phyloP scores from a whole-genome alignment of 345 rosid genomes.

The Brassica carinata region DNA sequence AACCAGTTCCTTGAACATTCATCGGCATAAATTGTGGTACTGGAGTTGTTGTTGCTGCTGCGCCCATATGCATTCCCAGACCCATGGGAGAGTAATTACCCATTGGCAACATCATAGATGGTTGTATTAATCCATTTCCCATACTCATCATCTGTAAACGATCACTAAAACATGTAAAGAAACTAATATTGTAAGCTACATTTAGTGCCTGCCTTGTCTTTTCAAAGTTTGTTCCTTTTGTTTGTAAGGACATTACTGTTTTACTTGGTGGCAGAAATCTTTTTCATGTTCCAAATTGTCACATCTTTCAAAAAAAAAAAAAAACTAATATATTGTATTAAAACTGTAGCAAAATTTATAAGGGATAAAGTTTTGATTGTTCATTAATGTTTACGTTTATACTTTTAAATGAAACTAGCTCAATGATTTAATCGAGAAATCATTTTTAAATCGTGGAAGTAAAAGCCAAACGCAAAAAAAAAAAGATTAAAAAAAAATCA shows the following conservation, averaged over 20 bases:
- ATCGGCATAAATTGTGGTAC: slow-evolving; percentile 19
- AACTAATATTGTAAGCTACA: slow-evolving; percentile 52
- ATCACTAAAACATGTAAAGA: background rate
- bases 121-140: slow-evolving; percentile 41
- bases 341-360: background rate
- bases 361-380: background rate
- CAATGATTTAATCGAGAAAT: background rate
- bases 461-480: background rate
- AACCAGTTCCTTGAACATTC: slow-evolving; percentile 12
- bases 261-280: slow-evolving; percentile 28
- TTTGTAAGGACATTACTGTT: background rate
- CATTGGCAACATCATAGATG: slow-evolving; percentile 36
- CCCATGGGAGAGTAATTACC: slow-evolving; percentile 1
- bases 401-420: no score
- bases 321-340: no score
- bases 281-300: background rate
- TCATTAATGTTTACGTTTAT: background rate
- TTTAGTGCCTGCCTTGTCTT: slow-evolving; percentile 29
- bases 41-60: background rate
- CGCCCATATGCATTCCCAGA: slow-evolving; percentile 28
- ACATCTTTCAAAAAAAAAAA: no score
- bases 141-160: slow-evolving; percentile 59
- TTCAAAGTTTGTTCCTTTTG: slow-evolving; percentile 3
- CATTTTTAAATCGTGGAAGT: background rate
- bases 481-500: no score